Base-by-base conservation (phyloP, 352 stramenopile genomes). In the Phytophthora foliorum region DNA sequence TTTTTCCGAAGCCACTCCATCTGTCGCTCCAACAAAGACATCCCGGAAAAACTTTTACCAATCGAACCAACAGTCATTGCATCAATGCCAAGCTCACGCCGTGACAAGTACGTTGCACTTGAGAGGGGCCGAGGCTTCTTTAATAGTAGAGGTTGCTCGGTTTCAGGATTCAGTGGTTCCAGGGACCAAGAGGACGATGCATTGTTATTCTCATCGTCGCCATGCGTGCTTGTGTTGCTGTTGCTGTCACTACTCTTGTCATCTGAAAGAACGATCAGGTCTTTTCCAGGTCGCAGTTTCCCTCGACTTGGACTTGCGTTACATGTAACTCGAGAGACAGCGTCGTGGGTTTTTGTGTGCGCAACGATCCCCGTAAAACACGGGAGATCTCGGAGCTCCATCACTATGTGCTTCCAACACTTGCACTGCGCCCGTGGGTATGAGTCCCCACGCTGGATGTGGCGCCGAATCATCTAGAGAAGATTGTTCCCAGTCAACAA, bases 21-120 rank as follows among this genome's bases (percentile, higher is more conserved):
- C 38, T 95, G 88, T 4, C 88, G 83, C 62, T 95, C 88, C 60
- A 92, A 80, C 75, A 95, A 88, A 9, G 86, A 92, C 68, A 95
- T 64, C 21, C 64, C 75, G 9, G 77, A 72, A 58, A 95, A 90
- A 29, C 78, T 82, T 61, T 89, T 89, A 0, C 56, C 58, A 8
- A 67, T 39, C 2, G 58, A 49, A 19, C 9, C 52, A 21, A 46
- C 44, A 39, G 17, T 57, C 16, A 44, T 49, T 41, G 46, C 48
- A 42, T 67, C 57, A 13, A 49, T 67, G 7, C 22, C 57, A 14
- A 57, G 64, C 48, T 57, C 55, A 11, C 46, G 65, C 41, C 52
- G 42, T 42, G 49, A 70, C 42, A 64, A 57, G 50, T 77, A 74
- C 14, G 21, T 50, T 39, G 65, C 54, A 19, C 58, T 74, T 9